phyloP scores from a whole-genome alignment of 768 basidiomycete species.

The Tricholoma furcatifolium region DNA sequence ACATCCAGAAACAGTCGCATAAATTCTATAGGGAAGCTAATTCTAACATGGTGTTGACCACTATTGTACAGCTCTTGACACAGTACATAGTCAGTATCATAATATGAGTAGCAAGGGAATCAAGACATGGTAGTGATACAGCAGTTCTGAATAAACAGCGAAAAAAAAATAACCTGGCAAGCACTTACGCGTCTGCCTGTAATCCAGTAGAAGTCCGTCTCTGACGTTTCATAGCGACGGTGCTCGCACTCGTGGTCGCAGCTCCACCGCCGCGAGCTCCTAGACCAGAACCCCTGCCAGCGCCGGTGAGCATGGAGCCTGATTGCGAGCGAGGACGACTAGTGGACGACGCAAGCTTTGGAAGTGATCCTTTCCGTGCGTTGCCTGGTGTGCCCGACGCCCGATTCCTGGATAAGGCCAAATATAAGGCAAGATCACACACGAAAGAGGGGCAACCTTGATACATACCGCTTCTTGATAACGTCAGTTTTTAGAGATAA shows the following conservation, averaged over 20 bases:
- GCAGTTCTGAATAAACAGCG: slow-evolving; percentile 25
- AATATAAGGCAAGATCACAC: neutral
- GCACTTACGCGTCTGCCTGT: slow-evolving; percentile 33
- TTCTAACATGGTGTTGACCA: slow-evolving; percentile 9
- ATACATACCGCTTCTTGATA: slow-evolving; percentile 86
- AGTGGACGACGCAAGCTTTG: slow-evolving; percentile 75
- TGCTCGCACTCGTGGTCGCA: slow-evolving; percentile 28
- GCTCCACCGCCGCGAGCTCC: slow-evolving; percentile 22
- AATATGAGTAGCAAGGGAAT: slow-evolving; percentile 6
- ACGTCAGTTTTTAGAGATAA: slow-evolving; percentile 95
- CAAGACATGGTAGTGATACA: slow-evolving; percentile 29
- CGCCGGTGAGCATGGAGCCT: slow-evolving; percentile 49
- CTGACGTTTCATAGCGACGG: slow-evolving; percentile 71
- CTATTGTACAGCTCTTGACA: slow-evolving; percentile 12
- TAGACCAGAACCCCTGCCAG: slow-evolving; percentile 27
- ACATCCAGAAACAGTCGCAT: slow-evolving; percentile 9
- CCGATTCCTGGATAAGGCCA: slow-evolving; percentile 55
- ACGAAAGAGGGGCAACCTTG: slow-evolving; percentile 5
- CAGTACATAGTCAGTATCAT: slow-evolving; percentile 5
- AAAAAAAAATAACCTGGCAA: slow-evolving; percentile 20
- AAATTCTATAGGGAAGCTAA: neutral
- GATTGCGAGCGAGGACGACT: slow-evolving; percentile 75
- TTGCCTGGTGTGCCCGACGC: slow-evolving; percentile 73
- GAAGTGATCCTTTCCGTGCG: slow-evolving; percentile 64
- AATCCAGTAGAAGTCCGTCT: slow-evolving; percentile 70